These are phyloP conservation scores for Alternaria sp. DNA, from an alignment of 2,329 filamentous ascomycete species.

Conservation along the genomic window DNA sequence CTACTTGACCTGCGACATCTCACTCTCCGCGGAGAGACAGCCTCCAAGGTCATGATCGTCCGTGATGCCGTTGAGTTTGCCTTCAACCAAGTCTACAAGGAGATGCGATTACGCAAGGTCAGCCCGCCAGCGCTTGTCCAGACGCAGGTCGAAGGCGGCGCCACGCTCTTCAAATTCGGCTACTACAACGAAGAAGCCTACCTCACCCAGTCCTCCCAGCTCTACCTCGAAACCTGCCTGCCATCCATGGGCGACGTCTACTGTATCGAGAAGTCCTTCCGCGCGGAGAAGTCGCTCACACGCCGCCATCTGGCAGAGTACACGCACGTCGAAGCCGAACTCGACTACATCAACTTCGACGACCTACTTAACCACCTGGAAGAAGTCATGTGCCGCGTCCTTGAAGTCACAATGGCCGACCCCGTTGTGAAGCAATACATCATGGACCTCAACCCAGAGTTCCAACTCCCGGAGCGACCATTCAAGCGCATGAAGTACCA, in stretches of 20 bases:
- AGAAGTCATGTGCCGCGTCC: conserved; percentile 82
- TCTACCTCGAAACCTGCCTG: conserved; percentile 95
- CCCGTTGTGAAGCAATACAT: conserved; percentile 74
- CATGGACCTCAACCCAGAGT: conserved; percentile 88
- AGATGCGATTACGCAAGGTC: conserved; percentile 80
- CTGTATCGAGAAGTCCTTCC: conserved; percentile 98
- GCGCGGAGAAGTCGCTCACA: conserved; percentile 93
- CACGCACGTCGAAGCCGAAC: conserved; percentile 93
- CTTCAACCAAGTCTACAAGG: conserved; percentile 80
- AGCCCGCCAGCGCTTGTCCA: conserved; percentile 90
- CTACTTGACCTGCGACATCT: conserved; percentile 85
- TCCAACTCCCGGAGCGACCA: conserved; percentile 79
- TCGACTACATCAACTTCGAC: conserved; percentile 93
- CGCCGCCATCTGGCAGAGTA: conserved; percentile 95
- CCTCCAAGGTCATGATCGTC: conserved; percentile 86
- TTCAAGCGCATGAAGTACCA: conserved; percentile 95
- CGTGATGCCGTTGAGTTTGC: conserved; percentile 80
- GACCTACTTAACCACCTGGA: conserved; percentile 90
- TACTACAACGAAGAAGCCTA: conserved; percentile 92
- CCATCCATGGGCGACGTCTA: conserved; percentile 93
- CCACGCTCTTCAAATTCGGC: conserved; percentile 86
- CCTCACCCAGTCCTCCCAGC: conserved; percentile 94
- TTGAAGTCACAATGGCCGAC: conserved; percentile 78
- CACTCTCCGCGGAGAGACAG: conserved; percentile 81
- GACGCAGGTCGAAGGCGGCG: conserved; percentile 91